Percentiles rank a stretch among this genome's conserved stretches.
Conservation (phyloP, 148 eudicot species). For the Dysphania ambrosioides region DNA sequence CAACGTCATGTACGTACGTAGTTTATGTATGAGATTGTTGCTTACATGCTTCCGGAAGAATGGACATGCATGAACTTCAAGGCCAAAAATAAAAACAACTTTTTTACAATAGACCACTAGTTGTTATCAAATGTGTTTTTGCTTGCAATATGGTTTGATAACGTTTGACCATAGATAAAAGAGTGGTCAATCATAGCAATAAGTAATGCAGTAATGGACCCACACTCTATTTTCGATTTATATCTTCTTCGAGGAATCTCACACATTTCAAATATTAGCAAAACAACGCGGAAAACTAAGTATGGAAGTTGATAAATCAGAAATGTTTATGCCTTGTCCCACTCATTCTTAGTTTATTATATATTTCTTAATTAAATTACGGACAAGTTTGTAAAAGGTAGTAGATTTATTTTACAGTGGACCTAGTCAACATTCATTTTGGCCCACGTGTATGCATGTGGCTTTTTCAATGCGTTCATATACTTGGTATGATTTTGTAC, state of each 20-base stretch:
- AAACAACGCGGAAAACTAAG: slow-evolving; percentile 17
- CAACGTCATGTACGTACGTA: too few relatives aligned
- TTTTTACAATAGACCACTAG: too few relatives aligned
- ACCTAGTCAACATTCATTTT: background rate
- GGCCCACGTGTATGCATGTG: slow-evolving; percentile 33
- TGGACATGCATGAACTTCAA: too few relatives aligned
- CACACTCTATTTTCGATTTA: background rate
- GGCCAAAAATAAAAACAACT: too few relatives aligned
- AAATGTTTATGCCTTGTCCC: slow-evolving; percentile 20
- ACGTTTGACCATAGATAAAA: slow-evolving; percentile 5
- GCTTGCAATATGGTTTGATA: slow-evolving; percentile 5
- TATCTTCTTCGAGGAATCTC: background rate
- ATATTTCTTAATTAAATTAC: too few relatives aligned
- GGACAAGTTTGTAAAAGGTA: too few relatives aligned
- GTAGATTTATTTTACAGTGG: background rate
- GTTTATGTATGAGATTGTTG: too few relatives aligned
- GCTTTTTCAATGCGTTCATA: slow-evolving; percentile 20
- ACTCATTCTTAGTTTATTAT: too few relatives aligned
- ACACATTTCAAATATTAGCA: background rate
- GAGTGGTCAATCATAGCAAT: slow-evolving; percentile 5
- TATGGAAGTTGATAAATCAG: slow-evolving; percentile 11
- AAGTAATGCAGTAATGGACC: slow-evolving; percentile 11
- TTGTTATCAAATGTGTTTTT: slow-evolving; percentile 10
- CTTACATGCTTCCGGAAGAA: too few relatives aligned
- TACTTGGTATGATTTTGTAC: too few relatives aligned